Evolutionary conservation across 768 basidiomycete species (phyloP).

Genomic region (Suillus discolor): DNA sequence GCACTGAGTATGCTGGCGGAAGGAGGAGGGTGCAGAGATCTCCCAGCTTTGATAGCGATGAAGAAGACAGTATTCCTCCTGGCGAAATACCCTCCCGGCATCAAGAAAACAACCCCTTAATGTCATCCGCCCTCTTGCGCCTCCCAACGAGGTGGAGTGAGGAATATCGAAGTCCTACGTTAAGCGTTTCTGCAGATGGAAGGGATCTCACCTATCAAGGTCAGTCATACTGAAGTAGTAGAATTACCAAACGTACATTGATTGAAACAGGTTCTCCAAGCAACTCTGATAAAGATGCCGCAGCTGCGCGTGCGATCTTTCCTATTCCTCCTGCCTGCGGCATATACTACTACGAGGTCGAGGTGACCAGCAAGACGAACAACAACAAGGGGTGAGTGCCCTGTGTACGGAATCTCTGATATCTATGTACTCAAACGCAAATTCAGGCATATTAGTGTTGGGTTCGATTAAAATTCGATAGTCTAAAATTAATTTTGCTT

Average conservation of each 20-base stretch:
- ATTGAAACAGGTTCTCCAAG: slow-evolving; percentile 47
- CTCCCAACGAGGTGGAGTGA: slow-evolving; percentile 84
- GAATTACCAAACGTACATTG: slow-evolving; percentile 8
- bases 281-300: slow-evolving; percentile 79
- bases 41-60: slow-evolving; percentile 62
- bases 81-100: slow-evolving; percentile 37
- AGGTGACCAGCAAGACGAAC: slow-evolving; percentile 78
- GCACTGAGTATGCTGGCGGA: slow-evolving; percentile 21
- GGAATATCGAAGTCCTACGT: slow-evolving; percentile 55
- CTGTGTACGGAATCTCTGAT: neutral
- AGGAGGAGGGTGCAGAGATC: slow-evolving; percentile 36
- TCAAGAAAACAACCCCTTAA: slow-evolving; percentile 20
- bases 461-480: slow-evolving; percentile 45
- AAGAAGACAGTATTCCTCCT: slow-evolving; percentile 61
- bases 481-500: slow-evolving; percentile 9
- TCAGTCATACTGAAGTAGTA: slow-evolving; percentile 30
- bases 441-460: slow-evolving; percentile 76
- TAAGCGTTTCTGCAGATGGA: slow-evolving; percentile 71
- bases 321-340: slow-evolving; percentile 86
- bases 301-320: slow-evolving; percentile 75
- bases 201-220: slow-evolving; percentile 75
- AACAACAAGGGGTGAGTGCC: slow-evolving; percentile 73
- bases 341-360: slow-evolving; percentile 93
- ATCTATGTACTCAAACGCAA: slow-evolving; percentile 19
- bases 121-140: slow-evolving; percentile 45